Percentiles rank a stretch among this genome's conserved stretches.
Conservation (phyloP, 148 eudicot species). For the Rhododendron griersonianum region DNA sequence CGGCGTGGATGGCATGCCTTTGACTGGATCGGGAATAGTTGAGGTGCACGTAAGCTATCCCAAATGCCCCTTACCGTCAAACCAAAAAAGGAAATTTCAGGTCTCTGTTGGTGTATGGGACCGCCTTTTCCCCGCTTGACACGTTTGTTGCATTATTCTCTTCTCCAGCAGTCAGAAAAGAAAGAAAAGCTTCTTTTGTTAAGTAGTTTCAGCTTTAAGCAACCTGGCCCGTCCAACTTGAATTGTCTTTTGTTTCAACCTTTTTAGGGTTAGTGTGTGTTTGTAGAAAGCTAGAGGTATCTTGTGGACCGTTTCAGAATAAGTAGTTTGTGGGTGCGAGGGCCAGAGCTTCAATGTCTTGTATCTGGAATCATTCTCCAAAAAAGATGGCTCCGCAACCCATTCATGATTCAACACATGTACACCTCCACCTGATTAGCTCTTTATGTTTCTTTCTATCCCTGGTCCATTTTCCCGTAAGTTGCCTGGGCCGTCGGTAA, state of each 20-base stretch:
- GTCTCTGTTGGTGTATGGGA: background rate
- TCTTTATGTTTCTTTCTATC: background rate
- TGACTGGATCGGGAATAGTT: background rate
- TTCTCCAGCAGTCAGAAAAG: background rate
- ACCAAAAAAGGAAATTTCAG: background rate
- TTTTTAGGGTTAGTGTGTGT: background rate
- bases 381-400: background rate
- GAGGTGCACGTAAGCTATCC: too few species aligned
- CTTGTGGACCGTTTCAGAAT: constrained; percentile 12
- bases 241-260: constrained; percentile 7
- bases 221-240: background rate
- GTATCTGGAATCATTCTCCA: background rate
- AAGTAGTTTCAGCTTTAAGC: background rate
- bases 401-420: background rate
- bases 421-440: background rate
- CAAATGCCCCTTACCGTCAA: too few species aligned
- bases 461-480: constrained; percentile 9
- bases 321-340: constrained; percentile 10
- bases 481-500: background rate
- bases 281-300: background rate
- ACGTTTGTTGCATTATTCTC: constrained; percentile 8
- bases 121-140: constrained; percentile 6
- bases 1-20: background rate
- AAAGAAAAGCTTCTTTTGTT: background rate
- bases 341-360: constrained; percentile 2